Evolutionary conservation across 768 basidiomycete genomes (phyloP).

Genomic region (Mycena amicta): DNA sequence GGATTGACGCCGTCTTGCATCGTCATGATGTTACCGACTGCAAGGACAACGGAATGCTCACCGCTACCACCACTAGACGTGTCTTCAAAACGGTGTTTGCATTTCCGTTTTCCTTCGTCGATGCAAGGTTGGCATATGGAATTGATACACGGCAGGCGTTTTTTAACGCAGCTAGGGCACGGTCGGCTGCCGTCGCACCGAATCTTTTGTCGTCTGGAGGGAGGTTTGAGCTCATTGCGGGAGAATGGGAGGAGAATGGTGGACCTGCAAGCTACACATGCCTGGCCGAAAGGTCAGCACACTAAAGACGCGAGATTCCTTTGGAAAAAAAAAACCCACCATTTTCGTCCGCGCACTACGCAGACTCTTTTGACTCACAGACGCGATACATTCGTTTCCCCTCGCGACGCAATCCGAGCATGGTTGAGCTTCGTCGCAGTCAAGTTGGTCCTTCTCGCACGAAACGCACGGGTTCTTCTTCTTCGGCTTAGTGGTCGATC

Average conservation of each 20-base stretch:
- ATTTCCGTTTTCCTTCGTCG: not conserved
- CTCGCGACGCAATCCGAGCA: slow-evolving; percentile 54
- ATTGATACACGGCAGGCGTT: slow-evolving; percentile 11
- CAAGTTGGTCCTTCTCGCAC: slow-evolving; percentile 57
- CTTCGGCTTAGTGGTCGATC: not conserved
- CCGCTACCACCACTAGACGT: not conserved
- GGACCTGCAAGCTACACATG: not conserved
- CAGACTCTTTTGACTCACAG: slow-evolving; percentile 37
- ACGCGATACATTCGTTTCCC: slow-evolving; percentile 50
- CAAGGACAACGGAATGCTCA: too few species aligned
- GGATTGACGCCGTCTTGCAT: not conserved
- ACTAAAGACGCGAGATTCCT: too few species aligned
- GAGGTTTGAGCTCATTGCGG: not conserved
- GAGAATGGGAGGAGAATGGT: not conserved
- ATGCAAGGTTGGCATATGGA: not conserved
- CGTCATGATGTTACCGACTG: too few species aligned
- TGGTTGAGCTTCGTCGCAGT: slow-evolving; percentile 62
- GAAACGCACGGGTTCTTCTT: not conserved
- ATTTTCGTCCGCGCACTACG: not conserved
- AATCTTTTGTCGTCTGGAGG: slow-evolving; percentile 22
- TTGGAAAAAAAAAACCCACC: too few species aligned
- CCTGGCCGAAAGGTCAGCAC: too few species aligned
- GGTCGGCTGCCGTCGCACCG: slow-evolving; percentile 16
- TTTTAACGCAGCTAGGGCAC: slow-evolving; percentile 11
- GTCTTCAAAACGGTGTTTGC: not conserved